These are phyloP conservation scores for Candida golubevii DNA, from an alignment of 805 yeast genomes.

Conservation along the genomic window DNA sequence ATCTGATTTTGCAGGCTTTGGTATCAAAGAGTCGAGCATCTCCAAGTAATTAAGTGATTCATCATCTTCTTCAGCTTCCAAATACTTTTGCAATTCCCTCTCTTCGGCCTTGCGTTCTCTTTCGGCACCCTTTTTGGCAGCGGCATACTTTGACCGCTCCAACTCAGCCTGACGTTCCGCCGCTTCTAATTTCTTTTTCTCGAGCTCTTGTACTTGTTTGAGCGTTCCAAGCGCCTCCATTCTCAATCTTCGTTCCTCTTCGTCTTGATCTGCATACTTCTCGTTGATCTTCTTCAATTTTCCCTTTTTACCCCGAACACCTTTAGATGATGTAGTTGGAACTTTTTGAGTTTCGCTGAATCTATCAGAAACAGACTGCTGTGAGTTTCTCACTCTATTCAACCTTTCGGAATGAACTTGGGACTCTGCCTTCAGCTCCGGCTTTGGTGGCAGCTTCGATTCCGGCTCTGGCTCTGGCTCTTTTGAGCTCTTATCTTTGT, in stretches of 20 bases:
- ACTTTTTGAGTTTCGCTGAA: neutral
- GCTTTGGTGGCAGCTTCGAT: neutral
- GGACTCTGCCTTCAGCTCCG: neutral
- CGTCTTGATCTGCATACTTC: conserved; percentile 90
- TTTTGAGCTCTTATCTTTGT: conserved; percentile 1
- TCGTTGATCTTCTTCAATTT: conserved; percentile 76
- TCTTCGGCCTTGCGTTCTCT: conserved; percentile 43
- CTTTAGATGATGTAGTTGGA: conserved; percentile 32
- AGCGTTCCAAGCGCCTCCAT: conserved; percentile 83
- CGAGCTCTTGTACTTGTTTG: conserved; percentile 45
- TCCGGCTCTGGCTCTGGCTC: neutral
- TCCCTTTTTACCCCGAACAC: conserved; percentile 73
- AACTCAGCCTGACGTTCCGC: conserved; percentile 14
- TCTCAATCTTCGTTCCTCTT: conserved; percentile 69
- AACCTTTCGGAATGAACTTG: neutral
- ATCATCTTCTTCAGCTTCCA: conserved; percentile 27
- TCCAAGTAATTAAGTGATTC: conserved; percentile 35
- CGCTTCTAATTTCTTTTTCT: conserved; percentile 19
- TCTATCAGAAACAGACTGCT: no score
- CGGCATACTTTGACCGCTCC: conserved; percentile 27
- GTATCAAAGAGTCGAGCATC: conserved; percentile 42
- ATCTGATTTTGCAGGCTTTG: conserved; percentile 48
- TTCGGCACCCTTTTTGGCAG: conserved; percentile 33
- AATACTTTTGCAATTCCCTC: conserved; percentile 42
- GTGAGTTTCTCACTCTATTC: neutral